A percentile compares a stretch with the other conserved stretches of the same genome.
phyloP scores from a whole-genome alignment of 805 yeast genomes.

The Kazachstania kunashirensis region DNA sequence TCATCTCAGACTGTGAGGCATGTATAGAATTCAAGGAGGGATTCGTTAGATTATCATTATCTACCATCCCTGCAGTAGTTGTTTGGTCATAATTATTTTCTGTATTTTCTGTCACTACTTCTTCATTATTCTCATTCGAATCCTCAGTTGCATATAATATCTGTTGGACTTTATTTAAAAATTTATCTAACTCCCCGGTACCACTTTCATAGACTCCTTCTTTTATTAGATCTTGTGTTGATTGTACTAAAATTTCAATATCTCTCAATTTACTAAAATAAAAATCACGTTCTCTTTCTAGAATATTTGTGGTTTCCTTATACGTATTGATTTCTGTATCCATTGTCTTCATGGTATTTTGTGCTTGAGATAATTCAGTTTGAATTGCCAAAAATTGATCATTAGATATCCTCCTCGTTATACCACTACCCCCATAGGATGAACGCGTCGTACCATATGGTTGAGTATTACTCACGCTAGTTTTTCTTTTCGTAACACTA shows the following conservation, averaged over 20 bases:
- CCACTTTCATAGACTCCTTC: constrained; percentile 31
- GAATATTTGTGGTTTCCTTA: constrained; percentile 49
- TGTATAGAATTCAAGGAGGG: background rate
- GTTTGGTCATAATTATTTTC: background rate
- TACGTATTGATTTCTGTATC: constrained; percentile 45
- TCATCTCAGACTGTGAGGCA: background rate
- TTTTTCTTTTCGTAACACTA: constrained; percentile 20
- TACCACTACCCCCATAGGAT: constrained; percentile 22
- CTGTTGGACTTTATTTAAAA: constrained; percentile 56
- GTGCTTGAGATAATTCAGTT: constrained; percentile 41
- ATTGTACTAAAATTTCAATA: constrained; percentile 71
- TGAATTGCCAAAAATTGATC: constrained; percentile 28
- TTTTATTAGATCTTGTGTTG: constrained; percentile 44
- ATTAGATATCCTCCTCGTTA: constrained; percentile 18
- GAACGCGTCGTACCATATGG: constrained; percentile 7
- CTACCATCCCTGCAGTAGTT: background rate
- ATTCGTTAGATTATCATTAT: constrained; percentile 1
- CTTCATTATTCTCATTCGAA: constrained; percentile 55
- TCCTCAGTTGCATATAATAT: constrained; percentile 76
- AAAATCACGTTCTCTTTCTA: constrained; percentile 79
- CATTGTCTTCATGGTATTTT: constrained; percentile 29
- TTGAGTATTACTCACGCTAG: constrained; percentile 7
- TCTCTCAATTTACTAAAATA: constrained; percentile 84
- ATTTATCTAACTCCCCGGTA: constrained; percentile 31
- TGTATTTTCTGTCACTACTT: background rate